These are phyloP conservation scores for Skeletonema menzelii DNA, from an alignment of 108 stramenopile genomes.

Conservation along the genomic window DNA sequence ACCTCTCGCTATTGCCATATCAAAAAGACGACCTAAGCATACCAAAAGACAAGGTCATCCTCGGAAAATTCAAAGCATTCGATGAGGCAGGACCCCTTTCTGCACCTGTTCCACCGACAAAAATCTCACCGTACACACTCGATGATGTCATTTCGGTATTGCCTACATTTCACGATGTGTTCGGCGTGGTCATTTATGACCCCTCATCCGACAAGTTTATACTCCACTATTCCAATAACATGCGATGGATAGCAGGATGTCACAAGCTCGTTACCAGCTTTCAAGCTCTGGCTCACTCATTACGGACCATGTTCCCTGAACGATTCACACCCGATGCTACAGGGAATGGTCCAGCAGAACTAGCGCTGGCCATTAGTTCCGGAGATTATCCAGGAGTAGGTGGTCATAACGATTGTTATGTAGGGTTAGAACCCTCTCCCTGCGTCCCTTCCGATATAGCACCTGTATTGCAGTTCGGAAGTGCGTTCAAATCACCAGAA, in stretches of 20 bases:
- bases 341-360: background rate
- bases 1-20: background rate
- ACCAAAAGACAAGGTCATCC: background rate
- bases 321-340: conserved; percentile 6
- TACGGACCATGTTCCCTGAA: conserved; percentile 28
- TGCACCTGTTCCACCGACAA: background rate
- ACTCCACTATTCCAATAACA: conserved; percentile 20
- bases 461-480: conserved; percentile 29
- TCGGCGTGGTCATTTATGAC: conserved; percentile 25
- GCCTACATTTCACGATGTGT: conserved; percentile 5
- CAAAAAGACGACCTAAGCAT: background rate
- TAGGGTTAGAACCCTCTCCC: background rate
- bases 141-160: background rate
- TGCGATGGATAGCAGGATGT: conserved; percentile 33
- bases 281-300: conserved; percentile 7
- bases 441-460: background rate
- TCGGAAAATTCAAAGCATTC: background rate
- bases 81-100: background rate
- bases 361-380: conserved; percentile 2
- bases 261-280: conserved; percentile 25
- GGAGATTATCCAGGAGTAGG: conserved; percentile 29
- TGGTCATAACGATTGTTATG: conserved; percentile 14
- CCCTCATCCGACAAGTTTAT: conserved; percentile 10
- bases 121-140: conserved; percentile 3
- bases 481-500: conserved; percentile 13